These are phyloP conservation scores for Cyclotella baltica DNA, from an alignment of 108 stramenopile species.

Conservation along the genomic window DNA sequence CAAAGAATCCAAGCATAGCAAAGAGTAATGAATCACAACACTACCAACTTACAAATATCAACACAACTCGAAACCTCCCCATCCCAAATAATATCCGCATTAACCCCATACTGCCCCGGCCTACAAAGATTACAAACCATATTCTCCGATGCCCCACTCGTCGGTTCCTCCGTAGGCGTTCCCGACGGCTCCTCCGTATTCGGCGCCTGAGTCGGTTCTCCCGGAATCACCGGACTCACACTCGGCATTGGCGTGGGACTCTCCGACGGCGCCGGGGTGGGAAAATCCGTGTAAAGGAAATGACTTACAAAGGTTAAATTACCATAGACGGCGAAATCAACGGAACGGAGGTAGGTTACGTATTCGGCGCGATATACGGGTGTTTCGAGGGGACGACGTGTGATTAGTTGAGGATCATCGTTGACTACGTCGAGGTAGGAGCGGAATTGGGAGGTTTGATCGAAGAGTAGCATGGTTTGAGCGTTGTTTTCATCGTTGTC, in stretches of 20 bases:
- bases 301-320: slow-evolving; percentile 39
- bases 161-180: slow-evolving; percentile 9
- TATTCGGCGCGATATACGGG: slow-evolving; percentile 52
- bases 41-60: slow-evolving; percentile 33
- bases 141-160: slow-evolving; percentile 27
- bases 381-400: slow-evolving; percentile 51
- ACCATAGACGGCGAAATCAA: slow-evolving; percentile 28
- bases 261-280: slow-evolving; percentile 31
- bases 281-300: slow-evolving; percentile 49
- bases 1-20: background rate
- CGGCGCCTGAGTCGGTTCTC: slow-evolving; percentile 41
- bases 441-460: slow-evolving; percentile 36
- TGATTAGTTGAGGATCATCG: slow-evolving; percentile 42
- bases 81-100: slow-evolving; percentile 45
- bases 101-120: slow-evolving; percentile 45
- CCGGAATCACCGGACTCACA: slow-evolving; percentile 36
- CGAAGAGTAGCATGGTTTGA: slow-evolving; percentile 46
- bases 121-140: slow-evolving; percentile 40
- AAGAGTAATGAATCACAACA: background rate
- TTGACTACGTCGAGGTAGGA: slow-evolving; percentile 42
- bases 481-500: background rate
- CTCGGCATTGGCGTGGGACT: slow-evolving; percentile 31
- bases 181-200: slow-evolving; percentile 11
- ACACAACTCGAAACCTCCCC: slow-evolving; percentile 36
- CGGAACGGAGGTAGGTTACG: slow-evolving; percentile 46